Conservation (phyloP, 768 basidiomycete species). For the Cystoderma amianthinum region DNA sequence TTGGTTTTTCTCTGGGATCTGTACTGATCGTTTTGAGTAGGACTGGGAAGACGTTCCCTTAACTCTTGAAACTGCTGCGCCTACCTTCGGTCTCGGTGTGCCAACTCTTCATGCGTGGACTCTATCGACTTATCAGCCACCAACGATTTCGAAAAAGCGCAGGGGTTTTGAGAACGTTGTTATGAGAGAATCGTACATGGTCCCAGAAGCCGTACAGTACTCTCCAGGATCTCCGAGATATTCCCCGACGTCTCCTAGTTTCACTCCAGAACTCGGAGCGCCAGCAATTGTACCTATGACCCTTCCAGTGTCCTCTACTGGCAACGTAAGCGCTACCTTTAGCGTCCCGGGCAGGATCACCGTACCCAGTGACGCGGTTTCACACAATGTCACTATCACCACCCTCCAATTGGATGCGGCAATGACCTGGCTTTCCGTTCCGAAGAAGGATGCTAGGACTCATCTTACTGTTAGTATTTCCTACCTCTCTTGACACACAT, state of each 20-base stretch:
- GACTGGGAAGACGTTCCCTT: constrained; percentile 35
- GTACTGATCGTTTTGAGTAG: constrained; percentile 9
- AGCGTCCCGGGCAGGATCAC: constrained; percentile 31
- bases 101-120: constrained; percentile 30
- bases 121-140: constrained; percentile 17
- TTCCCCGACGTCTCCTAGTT: too few relatives aligned
- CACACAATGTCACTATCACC: constrained; percentile 34
- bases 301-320: constrained; percentile 24
- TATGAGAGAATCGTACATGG: neutral
- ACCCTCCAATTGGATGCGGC: constrained; percentile 24
- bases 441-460: constrained; percentile 26
- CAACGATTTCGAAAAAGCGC: too few relatives aligned
- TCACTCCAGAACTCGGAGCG: neutral
- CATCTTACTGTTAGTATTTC: constrained; percentile 26
- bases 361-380: constrained; percentile 30
- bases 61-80: too few relatives aligned
- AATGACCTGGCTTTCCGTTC: too few relatives aligned
- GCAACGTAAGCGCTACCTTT: constrained; percentile 33
- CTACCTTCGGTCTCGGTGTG: constrained; percentile 29
- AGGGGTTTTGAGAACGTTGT: too few relatives aligned
- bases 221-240: too few relatives aligned
- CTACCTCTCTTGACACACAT: neutral
- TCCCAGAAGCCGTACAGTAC: neutral
- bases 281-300: constrained; percentile 3
- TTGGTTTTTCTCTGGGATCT: neutral